Base-by-base conservation (phyloP, 495 filamentous ascomycete genomes). In the Aspergillus coremiiformis region DNA sequence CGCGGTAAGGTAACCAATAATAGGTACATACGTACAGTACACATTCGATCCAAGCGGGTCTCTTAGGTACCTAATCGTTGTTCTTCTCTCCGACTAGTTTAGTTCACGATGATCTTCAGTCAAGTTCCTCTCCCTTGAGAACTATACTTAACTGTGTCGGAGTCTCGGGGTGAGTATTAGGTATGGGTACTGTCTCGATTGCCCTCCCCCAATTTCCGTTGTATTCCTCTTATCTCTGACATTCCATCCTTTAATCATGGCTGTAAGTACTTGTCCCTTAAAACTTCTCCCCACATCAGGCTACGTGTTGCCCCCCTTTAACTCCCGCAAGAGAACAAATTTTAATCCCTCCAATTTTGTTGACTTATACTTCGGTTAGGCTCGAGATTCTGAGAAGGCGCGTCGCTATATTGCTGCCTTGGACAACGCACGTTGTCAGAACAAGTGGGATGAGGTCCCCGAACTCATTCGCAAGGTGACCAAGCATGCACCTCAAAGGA, bases 391-490 rank as follows among this genome's bases (percentile, higher is more conserved):
- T 41, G 77, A 77, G 51, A 98, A 98, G 73, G 90, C 84, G 44
- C 78, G 77, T 53, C 80, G 83, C 60, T 95, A 96, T 68, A 75
- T 92, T 57, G 74, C 78, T 62, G 81, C 80, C 69, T 81, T 98
- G 57, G 88, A 97, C 62, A 79, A 81, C 58, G 89, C 89, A 56
- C 86, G 93, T 52, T 93, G 87, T 63, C 82, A 91, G 61, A 89
- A 88, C 24, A 83, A 80, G 61, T 98, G 93, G 93, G 78, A 87
- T 54, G 86, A 86, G 24, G 78, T 96, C n/a, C 86, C 86, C 24
- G 93, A 96, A 70, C 74, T 95, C 53, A 82, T 87, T 58, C 81
- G 90, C 58, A 97, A 98, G 70, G 80, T 96, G 53, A 85, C 82
- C 59, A 96, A 97, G 62, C 92, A 97, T 79, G 89, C 90, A 53